phyloP scores from a whole-genome alignment of 805 yeast genomes.

The Starmerella vaccinii region DNA sequence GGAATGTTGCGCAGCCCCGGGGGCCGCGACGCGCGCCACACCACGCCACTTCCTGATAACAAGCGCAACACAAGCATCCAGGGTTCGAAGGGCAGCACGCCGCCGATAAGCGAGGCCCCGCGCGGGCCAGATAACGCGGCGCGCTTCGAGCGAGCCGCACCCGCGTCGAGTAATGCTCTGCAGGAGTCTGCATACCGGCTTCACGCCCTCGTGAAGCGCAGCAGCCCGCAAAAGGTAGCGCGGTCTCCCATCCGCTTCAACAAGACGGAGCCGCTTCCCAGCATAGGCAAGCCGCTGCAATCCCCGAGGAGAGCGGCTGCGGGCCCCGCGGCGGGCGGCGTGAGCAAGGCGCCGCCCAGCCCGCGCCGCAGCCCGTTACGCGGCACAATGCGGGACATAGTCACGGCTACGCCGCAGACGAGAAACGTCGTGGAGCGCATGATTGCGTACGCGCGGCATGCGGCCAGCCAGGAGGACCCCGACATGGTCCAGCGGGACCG shows the following conservation, averaged over 20 bases:
- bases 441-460: conserved; percentile 14
- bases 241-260: neutral
- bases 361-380: conserved; percentile 8
- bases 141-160: too few relatives aligned
- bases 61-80: neutral
- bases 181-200: conserved; percentile 5
- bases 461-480: neutral
- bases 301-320: neutral
- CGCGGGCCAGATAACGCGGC: neutral
- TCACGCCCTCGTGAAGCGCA: conserved; percentile 6
- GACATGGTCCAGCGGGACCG: neutral
- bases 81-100: neutral
- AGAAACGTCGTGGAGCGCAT: conserved; percentile 9
- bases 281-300: neutral
- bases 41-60: neutral
- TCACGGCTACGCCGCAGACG: neutral
- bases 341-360: conserved; percentile 2
- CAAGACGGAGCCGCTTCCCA: conserved; percentile 3
- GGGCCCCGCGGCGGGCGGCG: neutral
- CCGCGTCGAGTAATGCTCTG: neutral
- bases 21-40: neutral
- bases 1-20: neutral
- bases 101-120: neutral
- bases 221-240: neutral
- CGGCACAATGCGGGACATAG: neutral